A percentile compares a stretch with the other conserved stretches of the same genome.
phyloP scores from a whole-genome alignment of 2,329 filamentous ascomycete genomes.

The Diaporthe ampelina region DNA sequence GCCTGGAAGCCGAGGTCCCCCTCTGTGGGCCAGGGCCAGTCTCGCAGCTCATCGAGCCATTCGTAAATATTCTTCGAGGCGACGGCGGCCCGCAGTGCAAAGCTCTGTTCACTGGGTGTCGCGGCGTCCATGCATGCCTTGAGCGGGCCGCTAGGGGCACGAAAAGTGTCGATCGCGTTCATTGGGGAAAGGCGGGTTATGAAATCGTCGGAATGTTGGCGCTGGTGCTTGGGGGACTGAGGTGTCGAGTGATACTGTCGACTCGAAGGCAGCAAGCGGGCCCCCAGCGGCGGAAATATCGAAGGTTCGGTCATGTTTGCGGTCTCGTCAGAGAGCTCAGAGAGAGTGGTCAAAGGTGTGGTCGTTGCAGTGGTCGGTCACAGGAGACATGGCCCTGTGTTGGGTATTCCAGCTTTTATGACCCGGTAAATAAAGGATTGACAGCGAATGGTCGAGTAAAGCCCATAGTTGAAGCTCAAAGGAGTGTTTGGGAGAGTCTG shows the following conservation, averaged over 20 bases:
- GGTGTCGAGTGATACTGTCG: constrained; percentile 56
- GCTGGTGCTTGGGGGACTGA: constrained; percentile 62
- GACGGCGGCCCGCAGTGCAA: constrained; percentile 78
- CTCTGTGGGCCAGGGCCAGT: constrained; percentile 69
- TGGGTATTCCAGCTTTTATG: constrained; percentile 41
- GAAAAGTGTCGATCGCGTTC: constrained; percentile 72
- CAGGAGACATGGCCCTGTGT: constrained; percentile 40
- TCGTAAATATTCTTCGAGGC: constrained; percentile 79
- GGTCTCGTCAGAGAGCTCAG: not conserved
- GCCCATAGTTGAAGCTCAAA: constrained; percentile 40
- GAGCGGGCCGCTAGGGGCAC: constrained; percentile 64
- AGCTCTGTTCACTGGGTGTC: constrained; percentile 75
- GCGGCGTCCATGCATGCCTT: constrained; percentile 73
- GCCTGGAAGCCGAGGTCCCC: constrained; percentile 69
- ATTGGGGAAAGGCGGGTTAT: constrained; percentile 73
- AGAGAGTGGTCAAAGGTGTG: constrained; percentile 35
- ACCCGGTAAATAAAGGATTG: constrained; percentile 41
- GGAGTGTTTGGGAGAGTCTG: not conserved
- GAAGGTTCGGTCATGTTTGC: constrained; percentile 54
- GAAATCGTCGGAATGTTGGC: constrained; percentile 66
- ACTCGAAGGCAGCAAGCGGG: constrained; percentile 55
- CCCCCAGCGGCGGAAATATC: constrained; percentile 51
- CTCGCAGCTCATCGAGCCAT: constrained; percentile 80
- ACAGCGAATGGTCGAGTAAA: constrained; percentile 37
- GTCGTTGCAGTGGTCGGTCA: constrained; percentile 34